Percentiles rank a stretch among this genome's conserved stretches.
Evolutionary conservation across 129 eudicot genomes (phyloP).

Genomic region (Escallonia rubra): DNA sequence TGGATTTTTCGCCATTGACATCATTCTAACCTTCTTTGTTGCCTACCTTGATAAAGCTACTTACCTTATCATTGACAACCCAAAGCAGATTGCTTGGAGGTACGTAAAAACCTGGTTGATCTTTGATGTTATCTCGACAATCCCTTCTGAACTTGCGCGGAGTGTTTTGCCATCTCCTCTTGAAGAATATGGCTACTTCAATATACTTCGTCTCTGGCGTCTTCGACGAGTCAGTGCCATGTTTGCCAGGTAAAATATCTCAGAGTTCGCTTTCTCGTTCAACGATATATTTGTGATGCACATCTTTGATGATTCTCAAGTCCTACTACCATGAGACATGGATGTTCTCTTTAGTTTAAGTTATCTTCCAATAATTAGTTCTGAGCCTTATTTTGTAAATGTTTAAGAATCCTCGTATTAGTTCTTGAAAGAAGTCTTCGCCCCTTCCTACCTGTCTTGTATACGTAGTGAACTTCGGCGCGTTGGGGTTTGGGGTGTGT

Average conservation of each 20-base stretch:
- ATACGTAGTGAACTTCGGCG: too few relatives aligned
- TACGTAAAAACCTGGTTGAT: slow-evolving; percentile 51
- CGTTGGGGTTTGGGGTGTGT: too few relatives aligned
- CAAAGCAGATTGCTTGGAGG: slow-evolving; percentile 55
- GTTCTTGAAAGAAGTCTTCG: too few relatives aligned
- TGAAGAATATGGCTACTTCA: slow-evolving; percentile 52
- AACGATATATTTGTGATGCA: too few relatives aligned
- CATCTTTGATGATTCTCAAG: too few relatives aligned
- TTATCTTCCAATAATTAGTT: too few relatives aligned
- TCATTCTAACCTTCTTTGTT: slow-evolving; percentile 47
- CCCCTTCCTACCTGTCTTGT: too few relatives aligned
- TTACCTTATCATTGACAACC: slow-evolving; percentile 36
- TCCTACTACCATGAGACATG: neutral
- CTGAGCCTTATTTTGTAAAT: too few relatives aligned
- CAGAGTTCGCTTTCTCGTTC: neutral
- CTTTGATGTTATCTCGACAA: slow-evolving; percentile 62
- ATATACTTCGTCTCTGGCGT: slow-evolving; percentile 85
- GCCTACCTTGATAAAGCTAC: slow-evolving; percentile 52
- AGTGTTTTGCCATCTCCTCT: slow-evolving; percentile 31
- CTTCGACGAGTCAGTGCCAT: slow-evolving; percentile 72
- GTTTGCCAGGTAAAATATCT: slow-evolving; percentile 55
- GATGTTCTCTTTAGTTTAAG: too few relatives aligned
- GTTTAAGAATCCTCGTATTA: too few relatives aligned
- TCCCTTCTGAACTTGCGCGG: slow-evolving; percentile 64
- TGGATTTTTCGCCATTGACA: slow-evolving; percentile 45